Evolutionary conservation across 2,329 filamentous ascomycete genomes (phyloP).

Genomic region (Curvularia lunata): DNA sequence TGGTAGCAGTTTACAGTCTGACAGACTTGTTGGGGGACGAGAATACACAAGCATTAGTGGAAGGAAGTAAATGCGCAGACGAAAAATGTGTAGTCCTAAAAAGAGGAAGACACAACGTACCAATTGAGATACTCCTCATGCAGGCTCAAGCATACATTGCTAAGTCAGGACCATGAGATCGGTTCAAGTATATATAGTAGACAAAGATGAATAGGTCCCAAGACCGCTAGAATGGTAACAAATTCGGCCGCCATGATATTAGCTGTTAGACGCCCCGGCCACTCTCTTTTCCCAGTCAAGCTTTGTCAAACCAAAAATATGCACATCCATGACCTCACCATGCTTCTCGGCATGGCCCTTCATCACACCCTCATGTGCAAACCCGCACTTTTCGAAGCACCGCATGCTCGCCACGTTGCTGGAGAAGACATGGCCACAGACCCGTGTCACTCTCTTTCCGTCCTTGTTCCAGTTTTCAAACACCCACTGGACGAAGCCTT

Average conservation of each 20-base stretch:
- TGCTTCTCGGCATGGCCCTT: constrained; percentile 46
- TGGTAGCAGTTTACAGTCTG: constrained; percentile 46
- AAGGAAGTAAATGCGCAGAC: constrained; percentile 28
- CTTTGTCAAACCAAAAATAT: constrained; percentile 47
- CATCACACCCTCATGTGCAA: constrained; percentile 45
- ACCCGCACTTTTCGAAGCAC: constrained; percentile 50
- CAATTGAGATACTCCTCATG: constrained; percentile 41
- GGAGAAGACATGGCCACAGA: constrained; percentile 41
- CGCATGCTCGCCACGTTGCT: constrained; percentile 47
- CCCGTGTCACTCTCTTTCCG: constrained; percentile 29
- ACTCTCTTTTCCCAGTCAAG: constrained; percentile 34
- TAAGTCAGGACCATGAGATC: constrained; percentile 24
- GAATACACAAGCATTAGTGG: constrained; percentile 30
- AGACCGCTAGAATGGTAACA: neutral
- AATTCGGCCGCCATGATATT: neutral
- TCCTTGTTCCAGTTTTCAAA: constrained; percentile 39
- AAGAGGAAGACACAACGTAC: constrained; percentile 37
- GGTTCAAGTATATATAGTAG: neutral
- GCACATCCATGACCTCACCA: constrained; percentile 41
- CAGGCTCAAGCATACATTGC: constrained; percentile 42
- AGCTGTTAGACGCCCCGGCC: neutral
- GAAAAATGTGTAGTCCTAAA: constrained; percentile 40
- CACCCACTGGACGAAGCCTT: constrained; percentile 44
- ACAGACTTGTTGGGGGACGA: constrained; percentile 44
- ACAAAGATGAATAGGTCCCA: no score